Percentiles rank a stretch among this genome's conserved stretches.
Evolutionary conservation across 2,329 filamentous ascomycete genomes (phyloP).

Genomic region (Exophiala bonariae): DNA sequence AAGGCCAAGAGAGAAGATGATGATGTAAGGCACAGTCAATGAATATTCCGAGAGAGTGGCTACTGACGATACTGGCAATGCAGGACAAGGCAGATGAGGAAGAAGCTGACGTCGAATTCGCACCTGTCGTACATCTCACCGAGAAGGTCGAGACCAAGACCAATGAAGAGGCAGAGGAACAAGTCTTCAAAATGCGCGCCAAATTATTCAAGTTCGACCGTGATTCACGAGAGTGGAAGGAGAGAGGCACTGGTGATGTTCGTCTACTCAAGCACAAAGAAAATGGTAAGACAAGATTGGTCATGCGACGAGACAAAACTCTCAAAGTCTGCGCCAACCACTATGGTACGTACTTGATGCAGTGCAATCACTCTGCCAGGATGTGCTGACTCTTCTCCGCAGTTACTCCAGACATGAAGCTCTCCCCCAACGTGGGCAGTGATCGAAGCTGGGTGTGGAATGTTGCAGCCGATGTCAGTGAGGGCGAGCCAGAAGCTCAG

Average conservation of each 20-base stretch:
- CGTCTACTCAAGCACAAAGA: conserved; percentile 98
- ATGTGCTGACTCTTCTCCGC: conserved; percentile 26
- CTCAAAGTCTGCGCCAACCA: conserved; percentile 99
- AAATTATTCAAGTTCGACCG: conserved; percentile 99
- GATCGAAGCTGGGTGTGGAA: conserved; percentile 99
- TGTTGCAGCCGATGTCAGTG: conserved; percentile 92
- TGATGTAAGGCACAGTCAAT: conserved; percentile 37
- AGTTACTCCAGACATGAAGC: conserved; percentile 99
- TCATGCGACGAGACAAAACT: conserved; percentile 99
- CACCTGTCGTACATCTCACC: conserved; percentile 92
- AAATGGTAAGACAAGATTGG: conserved; percentile 94
- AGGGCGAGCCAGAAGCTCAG: conserved; percentile 94
- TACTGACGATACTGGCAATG: conserved; percentile 10
- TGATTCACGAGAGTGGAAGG: conserved; percentile 95
- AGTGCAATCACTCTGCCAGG: background rate
- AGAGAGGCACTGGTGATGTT: conserved; percentile 95
- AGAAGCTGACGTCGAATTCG: conserved; percentile 93
- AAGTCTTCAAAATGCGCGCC: conserved; percentile 98
- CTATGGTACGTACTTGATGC: conserved; percentile 70
- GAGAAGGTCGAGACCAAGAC: conserved; percentile 97
- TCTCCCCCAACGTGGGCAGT: conserved; percentile 94
- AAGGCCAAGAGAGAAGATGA: conserved; percentile 71
- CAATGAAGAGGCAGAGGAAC: conserved; percentile 97
- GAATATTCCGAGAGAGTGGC: background rate
- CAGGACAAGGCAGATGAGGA: conserved; percentile 68